Evolutionary conservation across 108 stramenopile genomes (phyloP).

Genomic region (Pelagomonas calceolata): DNA sequence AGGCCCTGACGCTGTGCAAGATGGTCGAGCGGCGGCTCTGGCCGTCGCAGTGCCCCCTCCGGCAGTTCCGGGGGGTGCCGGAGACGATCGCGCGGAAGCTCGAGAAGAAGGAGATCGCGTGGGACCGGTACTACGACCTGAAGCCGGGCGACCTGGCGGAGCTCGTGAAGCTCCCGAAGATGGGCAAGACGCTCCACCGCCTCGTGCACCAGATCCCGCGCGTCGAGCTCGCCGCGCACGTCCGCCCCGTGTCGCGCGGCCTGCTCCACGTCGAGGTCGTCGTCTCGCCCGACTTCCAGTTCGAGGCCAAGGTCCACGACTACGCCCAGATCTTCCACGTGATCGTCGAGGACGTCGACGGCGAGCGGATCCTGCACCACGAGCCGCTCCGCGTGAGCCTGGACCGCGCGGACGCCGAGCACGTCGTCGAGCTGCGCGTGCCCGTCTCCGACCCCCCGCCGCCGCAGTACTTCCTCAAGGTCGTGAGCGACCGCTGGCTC

Average conservation of each 20-base stretch:
- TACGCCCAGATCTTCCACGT: constrained; percentile 80
- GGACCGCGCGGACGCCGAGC: constrained; percentile 66
- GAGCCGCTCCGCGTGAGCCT: constrained; percentile 74
- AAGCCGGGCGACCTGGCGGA: constrained; percentile 92
- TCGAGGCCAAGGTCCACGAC: constrained; percentile 80
- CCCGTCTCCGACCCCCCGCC: constrained; percentile 88
- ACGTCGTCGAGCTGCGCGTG: constrained; percentile 76
- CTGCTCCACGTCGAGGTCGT: constrained; percentile 84
- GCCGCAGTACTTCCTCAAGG: constrained; percentile 88
- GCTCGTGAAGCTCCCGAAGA: constrained; percentile 88
- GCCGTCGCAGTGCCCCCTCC: constrained; percentile 86
- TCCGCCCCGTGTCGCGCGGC: constrained; percentile 91
- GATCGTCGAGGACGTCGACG: constrained; percentile 91
- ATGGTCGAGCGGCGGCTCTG: constrained; percentile 90
- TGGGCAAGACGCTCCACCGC: constrained; percentile 89
- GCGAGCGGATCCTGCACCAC: constrained; percentile 84
- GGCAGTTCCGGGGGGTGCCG: constrained; percentile 85
- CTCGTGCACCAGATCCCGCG: constrained; percentile 92
- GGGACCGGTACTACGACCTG: constrained; percentile 86
- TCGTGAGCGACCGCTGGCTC: constrained; percentile 91
- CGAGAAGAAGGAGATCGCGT: constrained; percentile 90
- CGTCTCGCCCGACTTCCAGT: constrained; percentile 80
- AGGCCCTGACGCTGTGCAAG: constrained; percentile 75
- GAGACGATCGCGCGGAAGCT: constrained; percentile 82
- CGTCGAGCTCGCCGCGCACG: constrained; percentile 78